Base-by-base conservation (phyloP, 352 stramenopile species). In the Phytophthora ohioensis region DNA sequence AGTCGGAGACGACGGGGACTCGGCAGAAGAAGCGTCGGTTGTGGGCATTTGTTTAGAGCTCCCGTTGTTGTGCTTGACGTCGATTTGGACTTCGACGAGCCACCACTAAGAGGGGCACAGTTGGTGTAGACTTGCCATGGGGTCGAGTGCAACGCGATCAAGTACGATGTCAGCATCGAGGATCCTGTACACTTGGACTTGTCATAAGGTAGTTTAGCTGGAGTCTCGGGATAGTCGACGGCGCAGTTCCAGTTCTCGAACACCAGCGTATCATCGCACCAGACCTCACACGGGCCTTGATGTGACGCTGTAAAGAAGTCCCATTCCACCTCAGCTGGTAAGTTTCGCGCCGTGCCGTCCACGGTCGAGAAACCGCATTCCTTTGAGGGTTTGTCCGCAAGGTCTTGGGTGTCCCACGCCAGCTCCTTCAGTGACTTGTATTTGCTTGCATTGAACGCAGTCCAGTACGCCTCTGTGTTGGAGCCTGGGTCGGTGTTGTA, bases 241-340 rank as follows among this genome's bases (percentile, higher is more conserved):
- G 75, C 69, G 38, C 79, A 89, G 72, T 89, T 82, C 38, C 81
- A 78, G 61, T 87, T 64, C 30, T 79, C 63, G 58, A 83, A 90
- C 21, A 78, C 79, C 7, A 79, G 45, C 4, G 68, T 65, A 57
- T 87, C 61, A 48, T 87, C 81, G 51, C 79, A 90, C 77, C 79
- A 87, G 43, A 87, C 60, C 31, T 90, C 81, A 17, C 81, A 86
- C 5, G 79, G 81, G n/a, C 79, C 81, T 13, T 81, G n/a, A 62
- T 85, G 75, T 0, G 71, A 84, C 0, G 65, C 34, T 15, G 76
- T 82, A 42, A 81, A 66, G 52, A 81, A 66, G 13, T 76, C 64
- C 76, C 73, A 84, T 35, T 84, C 69, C 13, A 84, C 73, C 15
- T 79, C 69, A 36, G 67, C 71, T 1, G 75, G 71, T 17, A 79